These are phyloP conservation scores for Vaccinium darrowii DNA, from an alignment of 148 eudicot species.

Conservation along the genomic window DNA sequence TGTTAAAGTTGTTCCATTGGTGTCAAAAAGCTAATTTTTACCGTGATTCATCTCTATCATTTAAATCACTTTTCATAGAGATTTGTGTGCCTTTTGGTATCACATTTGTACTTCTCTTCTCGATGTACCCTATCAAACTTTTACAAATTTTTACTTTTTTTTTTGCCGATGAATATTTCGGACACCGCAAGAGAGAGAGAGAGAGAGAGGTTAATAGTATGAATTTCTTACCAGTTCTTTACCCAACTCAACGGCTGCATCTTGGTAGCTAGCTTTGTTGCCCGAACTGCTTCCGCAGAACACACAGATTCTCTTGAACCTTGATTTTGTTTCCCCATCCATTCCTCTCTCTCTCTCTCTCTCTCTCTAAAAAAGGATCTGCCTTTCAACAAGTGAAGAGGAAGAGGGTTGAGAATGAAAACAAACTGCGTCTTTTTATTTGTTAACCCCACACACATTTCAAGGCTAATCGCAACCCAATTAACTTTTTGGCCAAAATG, in stretches of 20 bases:
- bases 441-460: not conserved
- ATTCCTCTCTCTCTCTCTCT: not conserved
- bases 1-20: too few species aligned
- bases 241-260: slow-evolving; percentile 59
- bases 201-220: not conserved
- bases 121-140: too few species aligned
- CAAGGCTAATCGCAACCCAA: not conserved
- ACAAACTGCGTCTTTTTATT: slow-evolving; percentile 11
- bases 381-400: not conserved
- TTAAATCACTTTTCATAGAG: too few species aligned
- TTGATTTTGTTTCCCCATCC: slow-evolving; percentile 34
- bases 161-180: too few species aligned
- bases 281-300: slow-evolving; percentile 64
- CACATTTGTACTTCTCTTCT: too few species aligned
- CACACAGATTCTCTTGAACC: slow-evolving; percentile 55
- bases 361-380: not conserved
- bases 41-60: too few species aligned
- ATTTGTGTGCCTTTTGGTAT: too few species aligned
- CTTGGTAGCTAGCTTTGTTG: slow-evolving; percentile 52
- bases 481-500: not conserved
- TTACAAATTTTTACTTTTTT: too few species aligned
- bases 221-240: slow-evolving; percentile 44
- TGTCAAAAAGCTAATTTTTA: too few species aligned
- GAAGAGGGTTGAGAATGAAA: slow-evolving; percentile 14
- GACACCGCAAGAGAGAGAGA: not conserved